Conservation (phyloP, 805 yeast genomes). For the Jamesozyma hellenica region DNA sequence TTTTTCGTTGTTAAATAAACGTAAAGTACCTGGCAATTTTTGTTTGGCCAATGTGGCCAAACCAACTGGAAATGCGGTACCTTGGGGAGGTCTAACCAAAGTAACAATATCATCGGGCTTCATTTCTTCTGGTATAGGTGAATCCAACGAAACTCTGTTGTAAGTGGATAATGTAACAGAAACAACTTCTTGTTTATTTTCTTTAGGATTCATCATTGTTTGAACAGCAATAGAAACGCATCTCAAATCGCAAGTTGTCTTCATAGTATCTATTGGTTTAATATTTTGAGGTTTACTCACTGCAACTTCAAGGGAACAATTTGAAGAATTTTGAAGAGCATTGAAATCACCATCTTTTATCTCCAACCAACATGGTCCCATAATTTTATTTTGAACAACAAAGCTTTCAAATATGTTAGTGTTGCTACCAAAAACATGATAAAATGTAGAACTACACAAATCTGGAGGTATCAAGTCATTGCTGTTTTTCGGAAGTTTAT, state of each 20-base stretch:
- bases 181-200: constrained; percentile 76
- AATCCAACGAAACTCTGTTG: constrained; percentile 60
- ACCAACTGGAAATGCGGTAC: constrained; percentile 67
- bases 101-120: constrained; percentile 58
- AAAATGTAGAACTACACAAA: constrained; percentile 65
- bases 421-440: constrained; percentile 69
- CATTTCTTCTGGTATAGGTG: constrained; percentile 53
- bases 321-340: constrained; percentile 54
- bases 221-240: constrained; percentile 69
- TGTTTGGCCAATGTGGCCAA: constrained; percentile 51
- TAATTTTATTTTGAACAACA: constrained; percentile 68
- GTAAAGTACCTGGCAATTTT: constrained; percentile 35
- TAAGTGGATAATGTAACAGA: constrained; percentile 71
- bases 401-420: constrained; percentile 74
- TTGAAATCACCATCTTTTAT: constrained; percentile 53
- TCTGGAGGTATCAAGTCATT: constrained; percentile 47
- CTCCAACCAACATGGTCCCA: constrained; percentile 98
- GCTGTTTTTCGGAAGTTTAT: constrained; percentile 46
- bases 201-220: constrained; percentile 64
- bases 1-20: constrained; percentile 62
- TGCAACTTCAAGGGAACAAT: constrained; percentile 69
- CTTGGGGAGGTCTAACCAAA: constrained; percentile 65
- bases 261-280: constrained; percentile 37
- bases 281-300: constrained; percentile 40
- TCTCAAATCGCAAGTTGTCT: constrained; percentile 56